Conservation (phyloP, 106 monocot genomes). For the Xerophyta viscosa region DNA sequence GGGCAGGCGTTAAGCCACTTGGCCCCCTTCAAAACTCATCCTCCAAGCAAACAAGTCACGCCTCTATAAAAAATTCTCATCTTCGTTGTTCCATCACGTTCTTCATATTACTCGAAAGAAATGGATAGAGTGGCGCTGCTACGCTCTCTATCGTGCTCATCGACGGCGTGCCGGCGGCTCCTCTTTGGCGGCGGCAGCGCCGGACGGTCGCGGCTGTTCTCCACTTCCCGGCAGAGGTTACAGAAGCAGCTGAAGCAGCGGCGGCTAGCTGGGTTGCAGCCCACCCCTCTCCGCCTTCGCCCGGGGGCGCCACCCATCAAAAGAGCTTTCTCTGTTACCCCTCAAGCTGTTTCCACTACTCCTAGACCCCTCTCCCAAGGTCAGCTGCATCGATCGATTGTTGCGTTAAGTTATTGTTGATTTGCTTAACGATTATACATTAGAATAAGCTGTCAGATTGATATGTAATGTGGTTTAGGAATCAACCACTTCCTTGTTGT, state of each 20-base stretch:
- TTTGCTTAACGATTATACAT: not conserved
- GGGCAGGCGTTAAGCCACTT: too few relatives aligned
- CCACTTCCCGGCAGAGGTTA: slow-evolving; percentile 14
- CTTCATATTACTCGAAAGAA: too few relatives aligned
- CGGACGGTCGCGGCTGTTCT: slow-evolving; percentile 18
- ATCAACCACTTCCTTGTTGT: too few relatives aligned
- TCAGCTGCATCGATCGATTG: not conserved
- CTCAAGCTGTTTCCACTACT: slow-evolving; percentile 67
- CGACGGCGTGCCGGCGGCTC: slow-evolving; percentile 34
- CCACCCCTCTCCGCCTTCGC: slow-evolving; percentile 5
- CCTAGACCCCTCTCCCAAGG: slow-evolving; percentile 28
- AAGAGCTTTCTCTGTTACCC: slow-evolving; percentile 36
- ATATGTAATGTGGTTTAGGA: too few relatives aligned
- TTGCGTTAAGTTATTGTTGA: not conserved
- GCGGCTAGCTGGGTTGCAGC: slow-evolving; percentile 8
- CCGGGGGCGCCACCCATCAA: not conserved
- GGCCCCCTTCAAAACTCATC: too few relatives aligned
- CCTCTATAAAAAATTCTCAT: too few relatives aligned
- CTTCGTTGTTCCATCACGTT: too few relatives aligned
- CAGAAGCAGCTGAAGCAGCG: slow-evolving; percentile 11
- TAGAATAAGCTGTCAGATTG: too few relatives aligned
- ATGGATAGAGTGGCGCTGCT: slow-evolving; percentile 73
- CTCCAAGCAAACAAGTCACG: too few relatives aligned
- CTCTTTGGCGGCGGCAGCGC: slow-evolving; percentile 15
- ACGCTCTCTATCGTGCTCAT: slow-evolving; percentile 64